Evolutionary conservation across 352 stramenopile species (phyloP).

Genomic region (Pythium rishiriense): DNA sequence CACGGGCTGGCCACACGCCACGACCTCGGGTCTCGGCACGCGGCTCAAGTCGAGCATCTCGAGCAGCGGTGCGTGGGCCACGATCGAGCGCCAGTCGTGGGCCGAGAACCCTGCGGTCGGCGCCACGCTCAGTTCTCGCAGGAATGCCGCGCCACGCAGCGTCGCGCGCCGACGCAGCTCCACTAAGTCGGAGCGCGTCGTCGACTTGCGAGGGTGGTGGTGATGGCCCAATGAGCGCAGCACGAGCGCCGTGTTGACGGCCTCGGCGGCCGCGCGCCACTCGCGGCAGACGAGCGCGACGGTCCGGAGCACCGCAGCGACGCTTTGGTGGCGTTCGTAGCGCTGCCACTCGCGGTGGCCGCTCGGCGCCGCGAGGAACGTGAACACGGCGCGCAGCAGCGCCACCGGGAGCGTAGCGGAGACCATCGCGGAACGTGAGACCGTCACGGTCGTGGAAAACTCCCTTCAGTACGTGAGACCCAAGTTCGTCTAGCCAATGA

Average conservation of each 20-base stretch:
- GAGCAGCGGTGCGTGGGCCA: background rate
- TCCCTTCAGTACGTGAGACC: too few species aligned
- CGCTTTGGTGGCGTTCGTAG: background rate
- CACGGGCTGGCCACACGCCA: background rate
- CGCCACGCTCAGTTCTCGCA: background rate
- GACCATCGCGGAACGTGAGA: background rate
- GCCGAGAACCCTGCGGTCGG: background rate
- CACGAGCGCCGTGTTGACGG: background rate
- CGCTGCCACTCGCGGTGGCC: background rate
- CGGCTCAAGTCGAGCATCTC: background rate
- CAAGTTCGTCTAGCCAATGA: too few species aligned
- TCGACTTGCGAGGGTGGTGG: too few species aligned
- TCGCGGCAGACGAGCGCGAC: slow-evolving; percentile 5
- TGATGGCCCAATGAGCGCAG: background rate
- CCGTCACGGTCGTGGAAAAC: background rate
- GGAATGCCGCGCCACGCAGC: background rate
- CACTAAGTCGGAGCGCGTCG: background rate
- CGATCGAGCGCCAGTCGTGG: background rate
- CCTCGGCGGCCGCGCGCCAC: background rate
- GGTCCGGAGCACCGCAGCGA: background rate
- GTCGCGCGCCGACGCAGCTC: background rate
- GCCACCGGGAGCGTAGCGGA: background rate
- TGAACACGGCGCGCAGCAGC: background rate
- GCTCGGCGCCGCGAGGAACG: background rate
- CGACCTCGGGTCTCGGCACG: background rate